Percentiles rank a stretch among this genome's conserved stretches.
Evolutionary conservation across 2,329 filamentous ascomycete genomes (phyloP).

Genomic region (Raffaelea albimanens): DNA sequence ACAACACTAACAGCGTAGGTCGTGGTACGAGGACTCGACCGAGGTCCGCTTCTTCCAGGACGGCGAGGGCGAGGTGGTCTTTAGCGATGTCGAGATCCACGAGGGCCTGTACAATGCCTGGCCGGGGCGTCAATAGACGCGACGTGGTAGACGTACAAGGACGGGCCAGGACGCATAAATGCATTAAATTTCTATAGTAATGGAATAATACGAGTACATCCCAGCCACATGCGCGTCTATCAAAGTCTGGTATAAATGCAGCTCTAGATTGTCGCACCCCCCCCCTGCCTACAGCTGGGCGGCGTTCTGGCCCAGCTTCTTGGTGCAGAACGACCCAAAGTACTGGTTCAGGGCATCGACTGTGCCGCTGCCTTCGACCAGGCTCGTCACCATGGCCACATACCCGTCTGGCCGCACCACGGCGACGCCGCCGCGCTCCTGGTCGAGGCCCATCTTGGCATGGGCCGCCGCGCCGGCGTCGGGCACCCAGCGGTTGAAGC

Average conservation of each 20-base stretch:
- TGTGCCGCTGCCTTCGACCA: slow-evolving; percentile 70
- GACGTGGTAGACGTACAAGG: too few relatives aligned
- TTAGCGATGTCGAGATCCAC: neutral
- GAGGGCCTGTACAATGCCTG: neutral
- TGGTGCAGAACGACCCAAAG: slow-evolving; percentile 64
- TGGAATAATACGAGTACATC: too few relatives aligned
- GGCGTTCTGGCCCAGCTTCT: slow-evolving; percentile 35
- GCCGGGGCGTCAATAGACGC: too few relatives aligned
- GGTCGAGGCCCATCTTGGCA: slow-evolving; percentile 73
- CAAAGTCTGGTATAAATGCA: too few relatives aligned
- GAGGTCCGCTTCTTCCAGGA: neutral
- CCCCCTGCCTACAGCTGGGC: slow-evolving; percentile 26
- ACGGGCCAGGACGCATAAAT: too few relatives aligned
- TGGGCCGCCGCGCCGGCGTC: slow-evolving; percentile 67
- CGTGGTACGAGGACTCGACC: neutral
- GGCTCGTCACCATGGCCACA: slow-evolving; percentile 63
- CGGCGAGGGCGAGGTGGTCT: neutral
- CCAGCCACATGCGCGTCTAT: too few relatives aligned
- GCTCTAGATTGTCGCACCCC: too few relatives aligned
- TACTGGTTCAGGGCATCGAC: slow-evolving; percentile 73
- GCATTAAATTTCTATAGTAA: too few relatives aligned
- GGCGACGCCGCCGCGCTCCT: slow-evolving; percentile 66
- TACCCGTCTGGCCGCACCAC: slow-evolving; percentile 84
- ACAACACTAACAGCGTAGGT: neutral
- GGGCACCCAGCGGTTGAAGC: slow-evolving; percentile 61